Conservation (phyloP, 2,329 filamentous ascomycete genomes). For the Magnaporthiopsis rhizophila region DNA sequence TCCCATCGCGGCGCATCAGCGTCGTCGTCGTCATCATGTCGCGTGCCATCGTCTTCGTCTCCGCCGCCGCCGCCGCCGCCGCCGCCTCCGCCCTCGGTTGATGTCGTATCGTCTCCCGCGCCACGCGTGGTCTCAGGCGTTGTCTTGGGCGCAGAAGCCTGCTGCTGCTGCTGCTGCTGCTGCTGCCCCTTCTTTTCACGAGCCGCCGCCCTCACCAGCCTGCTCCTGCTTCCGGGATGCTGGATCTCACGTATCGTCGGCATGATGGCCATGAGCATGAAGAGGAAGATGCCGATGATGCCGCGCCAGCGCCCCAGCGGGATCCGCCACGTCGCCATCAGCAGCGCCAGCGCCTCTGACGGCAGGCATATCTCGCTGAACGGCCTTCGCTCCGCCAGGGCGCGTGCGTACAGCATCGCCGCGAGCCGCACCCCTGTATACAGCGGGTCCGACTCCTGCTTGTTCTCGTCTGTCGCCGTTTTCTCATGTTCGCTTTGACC, state of each 20-base stretch:
- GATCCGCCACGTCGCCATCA: conserved; percentile 32
- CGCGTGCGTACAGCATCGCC: conserved; percentile 38
- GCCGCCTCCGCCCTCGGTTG: not conserved
- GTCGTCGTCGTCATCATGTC: not conserved
- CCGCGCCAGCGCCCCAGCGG: conserved; percentile 32
- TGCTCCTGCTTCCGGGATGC: not conserved
- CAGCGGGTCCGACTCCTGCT: conserved; percentile 29
- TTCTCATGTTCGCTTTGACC: not conserved
- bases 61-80: not conserved
- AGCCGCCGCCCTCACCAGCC: not conserved
- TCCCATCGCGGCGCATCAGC: not conserved
- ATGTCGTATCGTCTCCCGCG: not conserved
- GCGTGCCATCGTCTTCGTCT: no score
- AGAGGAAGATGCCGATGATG: conserved; percentile 34
- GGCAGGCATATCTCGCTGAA: conserved; percentile 29
- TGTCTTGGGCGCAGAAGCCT: not conserved
- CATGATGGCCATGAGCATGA: conserved; percentile 32
- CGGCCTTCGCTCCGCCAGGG: conserved; percentile 30
- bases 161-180: not conserved
- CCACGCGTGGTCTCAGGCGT: not conserved
- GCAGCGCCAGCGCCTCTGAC: conserved; percentile 30
- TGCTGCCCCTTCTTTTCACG: not conserved
- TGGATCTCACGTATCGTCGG: conserved; percentile 22
- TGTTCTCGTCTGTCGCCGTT: not conserved
- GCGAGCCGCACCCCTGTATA: conserved; percentile 37